Evolutionary conservation across 176 grass and related monocot genomes (phyloP).

Genomic region (Rhynchospora pubera): DNA sequence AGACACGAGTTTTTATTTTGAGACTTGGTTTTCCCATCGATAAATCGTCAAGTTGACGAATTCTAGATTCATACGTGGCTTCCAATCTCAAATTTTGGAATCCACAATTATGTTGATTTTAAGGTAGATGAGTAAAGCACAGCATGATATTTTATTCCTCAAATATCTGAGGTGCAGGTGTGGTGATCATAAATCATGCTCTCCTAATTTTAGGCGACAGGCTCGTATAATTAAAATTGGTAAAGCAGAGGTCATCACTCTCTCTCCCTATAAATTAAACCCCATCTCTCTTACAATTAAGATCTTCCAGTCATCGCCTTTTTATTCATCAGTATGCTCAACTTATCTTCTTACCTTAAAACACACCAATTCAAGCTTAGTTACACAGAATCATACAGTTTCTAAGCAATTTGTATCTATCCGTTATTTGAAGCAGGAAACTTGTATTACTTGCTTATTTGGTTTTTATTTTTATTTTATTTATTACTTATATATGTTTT

Average conservation of each 20-base stretch:
- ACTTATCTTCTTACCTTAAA: background rate
- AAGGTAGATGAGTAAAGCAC: background rate
- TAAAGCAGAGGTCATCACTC: background rate
- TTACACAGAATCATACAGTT: background rate
- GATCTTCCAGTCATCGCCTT: background rate
- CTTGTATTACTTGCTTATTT: background rate
- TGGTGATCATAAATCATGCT: background rate
- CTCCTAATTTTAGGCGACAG: background rate
- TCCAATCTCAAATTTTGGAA: background rate
- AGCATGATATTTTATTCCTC: background rate
- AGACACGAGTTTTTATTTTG: too few relatives aligned
- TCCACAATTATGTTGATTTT: background rate
- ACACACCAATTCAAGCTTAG: constrained; percentile 8
- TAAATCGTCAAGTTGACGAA: background rate
- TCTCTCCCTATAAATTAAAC: constrained; percentile 2
- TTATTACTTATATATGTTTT: too few relatives aligned
- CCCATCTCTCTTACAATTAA: background rate
- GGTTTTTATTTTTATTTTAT: background rate
- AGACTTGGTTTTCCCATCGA: too few relatives aligned
- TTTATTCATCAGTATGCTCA: background rate
- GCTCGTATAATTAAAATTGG: background rate
- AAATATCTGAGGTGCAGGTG: constrained; percentile 17
- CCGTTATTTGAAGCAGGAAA: background rate
- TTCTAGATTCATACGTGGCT: background rate
- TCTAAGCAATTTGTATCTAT: background rate